phyloP scores from a whole-genome alignment of 495 filamentous ascomycete species.

The Poronia punctata region DNA sequence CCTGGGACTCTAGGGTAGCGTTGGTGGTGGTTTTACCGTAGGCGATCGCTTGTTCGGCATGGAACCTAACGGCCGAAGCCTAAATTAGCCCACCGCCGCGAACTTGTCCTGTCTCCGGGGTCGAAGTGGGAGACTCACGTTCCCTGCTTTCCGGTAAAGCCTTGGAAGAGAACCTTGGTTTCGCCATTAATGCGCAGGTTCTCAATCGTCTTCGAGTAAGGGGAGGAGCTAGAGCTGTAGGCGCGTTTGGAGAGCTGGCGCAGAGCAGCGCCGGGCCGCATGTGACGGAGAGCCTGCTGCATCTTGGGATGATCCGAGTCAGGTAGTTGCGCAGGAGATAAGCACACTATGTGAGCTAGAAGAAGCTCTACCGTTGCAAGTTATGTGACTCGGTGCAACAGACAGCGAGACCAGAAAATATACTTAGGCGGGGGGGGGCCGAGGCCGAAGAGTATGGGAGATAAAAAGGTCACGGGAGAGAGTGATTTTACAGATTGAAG shows the following conservation, averaged over 20 bases:
- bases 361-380: too few species aligned
- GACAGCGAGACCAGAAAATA: too few species aligned
- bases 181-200: constrained; percentile 90
- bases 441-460: too few species aligned
- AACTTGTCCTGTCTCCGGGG: background rate
- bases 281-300: constrained; percentile 44
- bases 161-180: constrained; percentile 93
- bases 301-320: too few species aligned
- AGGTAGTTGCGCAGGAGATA: too few species aligned
- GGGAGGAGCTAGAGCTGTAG: constrained; percentile 60
- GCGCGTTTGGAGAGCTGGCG: constrained; percentile 48
- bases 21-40: constrained; percentile 59
- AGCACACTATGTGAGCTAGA: too few species aligned
- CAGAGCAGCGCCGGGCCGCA: constrained; percentile 38
- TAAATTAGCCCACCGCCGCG: too few species aligned
- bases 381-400: too few species aligned
- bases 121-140: constrained; percentile 60
- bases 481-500: too few species aligned
- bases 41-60: constrained; percentile 94
- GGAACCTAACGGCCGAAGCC: constrained; percentile 59
- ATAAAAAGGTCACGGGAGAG: too few species aligned
- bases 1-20: background rate
- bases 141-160: constrained; percentile 98
- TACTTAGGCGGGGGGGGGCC: too few species aligned
- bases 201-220: constrained; percentile 74